phyloP scores from a whole-genome alignment of 2,329 filamentous ascomycete species.

The Pestalotiopsis sp. region DNA sequence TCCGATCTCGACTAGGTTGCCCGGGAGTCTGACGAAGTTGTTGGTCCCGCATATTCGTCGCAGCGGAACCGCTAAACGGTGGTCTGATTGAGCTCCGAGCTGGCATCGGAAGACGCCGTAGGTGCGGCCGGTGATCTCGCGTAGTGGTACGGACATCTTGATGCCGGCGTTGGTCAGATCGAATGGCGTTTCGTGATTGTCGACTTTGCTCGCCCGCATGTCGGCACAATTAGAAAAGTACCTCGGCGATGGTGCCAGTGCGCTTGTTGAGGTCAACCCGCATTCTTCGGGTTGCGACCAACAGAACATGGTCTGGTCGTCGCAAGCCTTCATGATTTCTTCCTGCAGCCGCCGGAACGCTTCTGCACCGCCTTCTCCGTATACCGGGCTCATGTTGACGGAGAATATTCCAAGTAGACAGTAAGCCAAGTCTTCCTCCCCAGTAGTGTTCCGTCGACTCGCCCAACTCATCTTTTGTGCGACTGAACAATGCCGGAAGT shows the following conservation, averaged over 20 bases:
- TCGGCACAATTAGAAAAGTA: neutral
- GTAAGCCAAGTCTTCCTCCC: neutral
- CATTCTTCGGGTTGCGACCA: neutral
- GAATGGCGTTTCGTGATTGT: neutral
- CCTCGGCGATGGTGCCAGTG: neutral
- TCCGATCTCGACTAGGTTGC: neutral
- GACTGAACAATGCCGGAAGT: neutral
- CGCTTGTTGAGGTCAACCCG: neutral
- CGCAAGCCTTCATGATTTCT: neutral
- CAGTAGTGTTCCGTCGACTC: neutral
- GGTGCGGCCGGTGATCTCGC: neutral
- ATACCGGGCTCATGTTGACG: neutral
- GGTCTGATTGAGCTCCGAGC: neutral
- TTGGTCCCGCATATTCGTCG: neutral
- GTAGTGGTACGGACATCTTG: neutral
- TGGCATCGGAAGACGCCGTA: neutral
- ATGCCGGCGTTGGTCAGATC: neutral
- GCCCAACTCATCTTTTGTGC: neutral
- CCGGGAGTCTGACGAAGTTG: neutral
- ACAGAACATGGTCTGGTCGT: neutral
- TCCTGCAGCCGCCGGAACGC: neutral
- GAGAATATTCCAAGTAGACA: neutral
- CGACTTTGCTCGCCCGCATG: neutral
- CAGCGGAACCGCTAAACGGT: neutral
- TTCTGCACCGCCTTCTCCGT: neutral